Conservation (phyloP, 2,329 filamentous ascomycete genomes). For the Mycosphaerella arachidis region DNA sequence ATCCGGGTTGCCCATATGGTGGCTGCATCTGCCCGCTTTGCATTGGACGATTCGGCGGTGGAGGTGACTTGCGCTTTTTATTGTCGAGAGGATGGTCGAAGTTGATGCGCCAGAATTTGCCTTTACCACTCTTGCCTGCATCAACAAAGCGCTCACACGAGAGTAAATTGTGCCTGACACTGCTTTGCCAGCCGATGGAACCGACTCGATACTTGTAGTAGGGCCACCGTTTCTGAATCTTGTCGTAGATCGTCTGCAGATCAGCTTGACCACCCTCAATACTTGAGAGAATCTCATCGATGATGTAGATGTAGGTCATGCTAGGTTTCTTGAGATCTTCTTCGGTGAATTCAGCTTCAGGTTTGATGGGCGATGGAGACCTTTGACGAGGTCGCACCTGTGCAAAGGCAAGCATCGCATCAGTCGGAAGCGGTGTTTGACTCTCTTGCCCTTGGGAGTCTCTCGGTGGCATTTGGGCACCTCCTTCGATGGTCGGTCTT, state of each 20-base stretch:
- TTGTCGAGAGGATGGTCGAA: slow-evolving; percentile 57
- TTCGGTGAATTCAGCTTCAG: slow-evolving; percentile 62
- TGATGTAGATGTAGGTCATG: slow-evolving; percentile 60
- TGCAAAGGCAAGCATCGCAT: slow-evolving; percentile 1
- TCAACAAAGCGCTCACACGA: slow-evolving; percentile 57
- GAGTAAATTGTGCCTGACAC: slow-evolving; percentile 61
- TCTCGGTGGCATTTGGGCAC: background rate
- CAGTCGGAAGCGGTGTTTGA: slow-evolving; percentile 2
- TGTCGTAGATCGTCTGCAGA: slow-evolving; percentile 62
- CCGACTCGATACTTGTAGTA: slow-evolving; percentile 58
- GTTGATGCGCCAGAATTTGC: slow-evolving; percentile 60
- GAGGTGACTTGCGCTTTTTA: slow-evolving; percentile 49
- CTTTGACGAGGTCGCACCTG: slow-evolving; percentile 10
- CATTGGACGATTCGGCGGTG: slow-evolving; percentile 27
- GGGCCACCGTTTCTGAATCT: slow-evolving; percentile 59
- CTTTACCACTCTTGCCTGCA: slow-evolving; percentile 57
- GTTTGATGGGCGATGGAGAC: slow-evolving; percentile 60
- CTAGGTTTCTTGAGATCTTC: slow-evolving; percentile 68
- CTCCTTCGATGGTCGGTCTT: background rate
- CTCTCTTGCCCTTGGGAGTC: slow-evolving; percentile 5
- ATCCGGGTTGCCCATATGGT: slow-evolving; percentile 16
- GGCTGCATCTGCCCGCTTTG: slow-evolving; percentile 18
- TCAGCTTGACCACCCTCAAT: slow-evolving; percentile 55
- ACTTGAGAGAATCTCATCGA: slow-evolving; percentile 58
- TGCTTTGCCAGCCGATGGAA: slow-evolving; percentile 62